phyloP scores from a whole-genome alignment of 495 filamentous ascomycete genomes.

The Parathielavia hyrcaniae region DNA sequence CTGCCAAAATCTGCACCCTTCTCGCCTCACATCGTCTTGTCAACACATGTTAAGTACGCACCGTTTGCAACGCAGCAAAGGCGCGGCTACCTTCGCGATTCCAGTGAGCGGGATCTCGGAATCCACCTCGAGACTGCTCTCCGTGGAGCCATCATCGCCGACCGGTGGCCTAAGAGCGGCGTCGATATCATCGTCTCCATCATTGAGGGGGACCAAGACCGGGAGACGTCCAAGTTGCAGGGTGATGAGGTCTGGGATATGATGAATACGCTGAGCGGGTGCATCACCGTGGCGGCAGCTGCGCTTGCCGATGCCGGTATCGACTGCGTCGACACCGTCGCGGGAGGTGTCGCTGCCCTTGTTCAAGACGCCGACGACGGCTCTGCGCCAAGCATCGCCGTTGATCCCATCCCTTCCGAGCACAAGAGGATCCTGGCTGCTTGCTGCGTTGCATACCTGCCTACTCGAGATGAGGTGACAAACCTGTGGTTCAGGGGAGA shows the following conservation, averaged over 20 bases:
- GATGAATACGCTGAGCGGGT: conserved; percentile 86
- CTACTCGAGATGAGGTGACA: conserved; percentile 81
- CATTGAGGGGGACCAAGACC: conserved; percentile 72
- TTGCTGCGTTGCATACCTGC: conserved; percentile 86
- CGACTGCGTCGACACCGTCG: conserved; percentile 86
- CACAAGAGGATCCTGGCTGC: conserved; percentile 69
- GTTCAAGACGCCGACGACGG: conserved; percentile 43
- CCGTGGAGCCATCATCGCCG: conserved; percentile 79
- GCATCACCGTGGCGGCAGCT: conserved; percentile 91
- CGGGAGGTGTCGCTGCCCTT: conserved; percentile 82
- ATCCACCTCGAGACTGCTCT: conserved; percentile 88
- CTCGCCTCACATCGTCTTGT: conserved; percentile 82
- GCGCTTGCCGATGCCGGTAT: conserved; percentile 93
- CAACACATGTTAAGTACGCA: conserved; percentile 90
- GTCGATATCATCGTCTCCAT: conserved; percentile 88
- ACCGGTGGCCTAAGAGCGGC: conserved; percentile 93
- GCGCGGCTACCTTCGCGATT: conserved; percentile 80
- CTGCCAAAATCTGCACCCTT: conserved; percentile 84
- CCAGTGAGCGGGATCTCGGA: conserved; percentile 79
- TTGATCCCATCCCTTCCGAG: conserved; percentile 82
- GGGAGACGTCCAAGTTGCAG: conserved; percentile 38
- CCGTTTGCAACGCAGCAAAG: conserved; percentile 81
- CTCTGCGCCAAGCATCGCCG: conserved; percentile 49
- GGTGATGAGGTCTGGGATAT: conserved; percentile 61
- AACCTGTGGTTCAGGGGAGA: conserved; percentile 88